Evolutionary conservation across 345 rosid species (phyloP).

Genomic region (Gossypium australe): DNA sequence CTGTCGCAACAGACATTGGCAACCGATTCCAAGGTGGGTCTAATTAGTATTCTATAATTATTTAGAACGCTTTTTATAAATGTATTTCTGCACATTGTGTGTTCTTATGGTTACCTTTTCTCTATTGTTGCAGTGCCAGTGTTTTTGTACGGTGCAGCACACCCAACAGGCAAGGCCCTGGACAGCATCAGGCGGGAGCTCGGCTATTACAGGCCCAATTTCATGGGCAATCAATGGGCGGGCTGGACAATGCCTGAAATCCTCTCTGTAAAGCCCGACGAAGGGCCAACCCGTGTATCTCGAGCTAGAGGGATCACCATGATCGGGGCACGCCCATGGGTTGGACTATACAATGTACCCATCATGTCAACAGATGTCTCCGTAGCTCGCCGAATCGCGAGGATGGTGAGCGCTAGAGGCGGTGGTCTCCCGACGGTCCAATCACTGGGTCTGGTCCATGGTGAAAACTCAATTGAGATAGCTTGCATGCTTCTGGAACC

Average conservation of each 20-base stretch:
- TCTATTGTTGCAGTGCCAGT: constrained; percentile 44
- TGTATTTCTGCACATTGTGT: background rate
- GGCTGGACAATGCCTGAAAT: constrained; percentile 37
- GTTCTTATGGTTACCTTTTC: background rate
- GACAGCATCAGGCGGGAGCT: constrained; percentile 56
- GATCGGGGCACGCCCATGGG: constrained; percentile 58
- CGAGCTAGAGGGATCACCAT: constrained; percentile 36
- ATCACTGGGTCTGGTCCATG: constrained; percentile 45
- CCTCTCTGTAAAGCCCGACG: constrained; percentile 37
- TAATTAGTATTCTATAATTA: background rate
- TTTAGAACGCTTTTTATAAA: background rate
- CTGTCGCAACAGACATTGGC: constrained; percentile 51
- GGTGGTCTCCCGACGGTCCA: constrained; percentile 64
- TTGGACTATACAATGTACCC: constrained; percentile 45
- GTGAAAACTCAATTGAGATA: constrained; percentile 44
- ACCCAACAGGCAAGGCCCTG: constrained; percentile 47
- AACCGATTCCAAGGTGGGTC: constrained; percentile 42
- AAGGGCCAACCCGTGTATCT: constrained; percentile 40
- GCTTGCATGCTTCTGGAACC: constrained; percentile 67
- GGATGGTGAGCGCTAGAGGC: constrained; percentile 58
- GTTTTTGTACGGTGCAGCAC: constrained; percentile 52
- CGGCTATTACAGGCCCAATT: constrained; percentile 56
- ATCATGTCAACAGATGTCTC: constrained; percentile 42
- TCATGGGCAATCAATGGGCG: constrained; percentile 52
- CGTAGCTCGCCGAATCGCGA: constrained; percentile 35